Evolutionary conservation across 768 basidiomycete species (phyloP).

Genomic region (Sutorius australiensis): DNA sequence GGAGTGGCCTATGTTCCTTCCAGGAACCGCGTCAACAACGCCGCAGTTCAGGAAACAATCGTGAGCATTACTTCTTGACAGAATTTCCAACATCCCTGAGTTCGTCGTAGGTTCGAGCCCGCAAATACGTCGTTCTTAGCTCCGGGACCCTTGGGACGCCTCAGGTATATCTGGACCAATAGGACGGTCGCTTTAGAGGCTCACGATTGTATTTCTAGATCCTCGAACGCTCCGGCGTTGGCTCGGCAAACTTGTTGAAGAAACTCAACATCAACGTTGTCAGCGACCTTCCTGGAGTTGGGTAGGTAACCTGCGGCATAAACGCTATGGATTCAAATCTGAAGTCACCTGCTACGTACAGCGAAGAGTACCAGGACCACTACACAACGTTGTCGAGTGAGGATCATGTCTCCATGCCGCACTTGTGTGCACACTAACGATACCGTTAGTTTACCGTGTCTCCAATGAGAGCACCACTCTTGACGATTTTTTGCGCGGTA

Average conservation of each 20-base stretch:
- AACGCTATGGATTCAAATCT: not conserved
- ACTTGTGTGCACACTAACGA: not conserved
- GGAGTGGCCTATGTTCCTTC: slow-evolving; percentile 68
- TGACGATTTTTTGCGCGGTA: slow-evolving; percentile 70
- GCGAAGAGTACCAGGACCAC: slow-evolving; percentile 72
- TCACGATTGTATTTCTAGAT: slow-evolving; percentile 37
- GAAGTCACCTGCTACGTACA: slow-evolving; percentile 19
- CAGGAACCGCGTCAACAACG: slow-evolving; percentile 53
- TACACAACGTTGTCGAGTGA: slow-evolving; percentile 64
- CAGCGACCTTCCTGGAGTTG: slow-evolving; percentile 68
- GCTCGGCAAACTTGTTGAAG: slow-evolving; percentile 49
- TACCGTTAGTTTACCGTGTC: slow-evolving; percentile 54
- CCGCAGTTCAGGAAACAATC: slow-evolving; percentile 54
- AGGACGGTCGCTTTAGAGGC: not conserved
- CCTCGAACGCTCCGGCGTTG: slow-evolving; percentile 70
- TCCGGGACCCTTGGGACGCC: slow-evolving; percentile 68
- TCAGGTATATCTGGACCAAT: slow-evolving; percentile 29
- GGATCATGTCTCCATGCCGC: slow-evolving; percentile 12
- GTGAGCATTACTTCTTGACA: slow-evolving; percentile 21
- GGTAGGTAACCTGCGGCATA: slow-evolving; percentile 36
- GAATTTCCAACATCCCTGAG: not conserved
- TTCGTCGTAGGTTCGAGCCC: slow-evolving; percentile 41
- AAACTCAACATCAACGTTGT: slow-evolving; percentile 58
- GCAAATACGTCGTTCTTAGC: slow-evolving; percentile 64
- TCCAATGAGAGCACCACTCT: slow-evolving; percentile 59